A percentile compares a stretch with the other conserved stretches of the same genome.
These are phyloP conservation scores for Acer yangbiense DNA, from an alignment of 345 rosid genomes.

Conservation along the genomic window DNA sequence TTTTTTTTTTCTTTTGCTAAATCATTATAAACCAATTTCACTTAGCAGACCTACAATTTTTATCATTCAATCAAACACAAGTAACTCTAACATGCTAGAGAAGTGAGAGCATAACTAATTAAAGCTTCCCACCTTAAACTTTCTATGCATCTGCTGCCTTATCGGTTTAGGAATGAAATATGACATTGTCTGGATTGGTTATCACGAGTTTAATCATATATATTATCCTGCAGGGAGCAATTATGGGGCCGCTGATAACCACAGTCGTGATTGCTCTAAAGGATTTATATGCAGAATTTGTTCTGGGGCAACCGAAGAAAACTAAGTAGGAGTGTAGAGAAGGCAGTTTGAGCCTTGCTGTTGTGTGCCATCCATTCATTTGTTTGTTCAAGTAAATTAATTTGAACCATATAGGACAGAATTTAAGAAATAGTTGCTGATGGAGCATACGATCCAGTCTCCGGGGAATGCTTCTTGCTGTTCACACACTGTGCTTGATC, in stretches of 20 bases:
- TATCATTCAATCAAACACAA: neutral
- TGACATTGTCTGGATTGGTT: neutral
- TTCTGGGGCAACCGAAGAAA: slow-evolving; percentile 64
- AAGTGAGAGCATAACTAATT: neutral
- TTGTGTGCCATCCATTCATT: neutral
- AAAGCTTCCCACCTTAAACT: no score
- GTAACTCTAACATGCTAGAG: neutral
- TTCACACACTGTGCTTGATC: slow-evolving; percentile 9
- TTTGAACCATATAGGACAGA: slow-evolving; percentile 4
- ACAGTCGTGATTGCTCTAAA: slow-evolving; percentile 89
- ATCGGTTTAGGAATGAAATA: neutral
- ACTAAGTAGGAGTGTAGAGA: slow-evolving; percentile 12
- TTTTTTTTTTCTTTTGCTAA: no score
- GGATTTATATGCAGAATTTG: slow-evolving; percentile 87
- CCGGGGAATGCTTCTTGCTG: neutral
- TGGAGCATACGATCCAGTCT: neutral
- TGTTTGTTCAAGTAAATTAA: slow-evolving; percentile 18
- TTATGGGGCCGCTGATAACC: slow-evolving; percentile 96
- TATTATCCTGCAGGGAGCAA: slow-evolving; percentile 72
- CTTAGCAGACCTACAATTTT: neutral
- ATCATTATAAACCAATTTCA: no score
- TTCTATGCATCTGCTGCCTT: neutral
- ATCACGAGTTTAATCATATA: neutral
- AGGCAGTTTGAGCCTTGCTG: neutral
- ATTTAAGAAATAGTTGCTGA: neutral